A percentile compares a stretch with the other conserved stretches of the same genome.
These are phyloP conservation scores for Pestalotiopsis sp. DNA, from an alignment of 2,329 filamentous ascomycete genomes.

Conservation along the genomic window DNA sequence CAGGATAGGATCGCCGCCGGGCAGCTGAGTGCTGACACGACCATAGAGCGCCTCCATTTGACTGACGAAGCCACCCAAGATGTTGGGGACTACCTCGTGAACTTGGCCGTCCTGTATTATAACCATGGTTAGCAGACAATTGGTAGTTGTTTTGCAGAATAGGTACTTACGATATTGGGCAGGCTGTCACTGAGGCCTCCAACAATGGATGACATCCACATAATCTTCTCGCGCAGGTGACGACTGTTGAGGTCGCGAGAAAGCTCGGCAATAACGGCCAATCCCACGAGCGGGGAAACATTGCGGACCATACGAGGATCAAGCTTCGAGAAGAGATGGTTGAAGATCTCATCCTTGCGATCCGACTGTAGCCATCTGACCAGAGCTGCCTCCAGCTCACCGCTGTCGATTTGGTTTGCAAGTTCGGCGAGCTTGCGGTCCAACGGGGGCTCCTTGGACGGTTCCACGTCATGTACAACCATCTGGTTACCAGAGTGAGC, in stretches of 20 bases:
- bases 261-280: conserved; percentile 67
- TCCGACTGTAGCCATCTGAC: conserved; percentile 69
- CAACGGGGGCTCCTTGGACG: conserved; percentile 54
- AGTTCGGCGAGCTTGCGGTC: conserved; percentile 59
- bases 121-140: neutral
- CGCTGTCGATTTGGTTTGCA: conserved; percentile 61
- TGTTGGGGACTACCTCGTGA: conserved; percentile 56
- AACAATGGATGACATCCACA: conserved; percentile 64
- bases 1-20: conserved; percentile 45
- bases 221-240: conserved; percentile 56
- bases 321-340: conserved; percentile 53
- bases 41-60: conserved; percentile 55
- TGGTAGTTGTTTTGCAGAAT: neutral
- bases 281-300: conserved; percentile 61
- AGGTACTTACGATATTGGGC: conserved; percentile 50
- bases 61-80: conserved; percentile 55
- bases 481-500: conserved; percentile 36
- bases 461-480: conserved; percentile 41
- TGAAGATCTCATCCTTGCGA: conserved; percentile 64
- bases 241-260: conserved; percentile 58
- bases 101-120: conserved; percentile 37
- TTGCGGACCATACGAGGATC: conserved; percentile 55
- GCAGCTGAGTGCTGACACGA: conserved; percentile 49
- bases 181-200: conserved; percentile 51
- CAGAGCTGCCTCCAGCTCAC: conserved; percentile 63